A percentile compares a stretch with the other conserved stretches of the same genome.
phyloP scores from a whole-genome alignment of 73 alveolate species.

The Blepharisma japonicum region DNA sequence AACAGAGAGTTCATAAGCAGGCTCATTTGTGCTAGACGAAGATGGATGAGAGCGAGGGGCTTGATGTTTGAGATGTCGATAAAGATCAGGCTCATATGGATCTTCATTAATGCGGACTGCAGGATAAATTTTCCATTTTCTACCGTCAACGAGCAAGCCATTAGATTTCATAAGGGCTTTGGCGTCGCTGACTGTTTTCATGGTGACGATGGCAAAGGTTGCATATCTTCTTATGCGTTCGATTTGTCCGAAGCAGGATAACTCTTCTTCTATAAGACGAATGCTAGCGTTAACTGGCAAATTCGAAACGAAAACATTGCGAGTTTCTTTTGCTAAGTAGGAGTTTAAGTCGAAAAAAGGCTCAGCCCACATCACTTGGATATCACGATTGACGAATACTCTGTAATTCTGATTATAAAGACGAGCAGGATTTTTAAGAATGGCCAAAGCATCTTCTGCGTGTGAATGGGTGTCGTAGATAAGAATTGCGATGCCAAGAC shows the following conservation, averaged over 20 bases:
- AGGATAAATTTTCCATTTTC: conserved; percentile 4
- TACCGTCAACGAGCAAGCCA: conserved; percentile 1
- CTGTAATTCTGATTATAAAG: conserved; percentile 13
- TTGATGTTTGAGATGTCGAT: conserved; percentile 12
- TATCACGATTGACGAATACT: conserved; percentile 19
- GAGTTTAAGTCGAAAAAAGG: conserved; percentile 21
- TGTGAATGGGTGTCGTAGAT: not conserved
- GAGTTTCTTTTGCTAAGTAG: not conserved
- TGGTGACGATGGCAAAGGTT: not conserved
- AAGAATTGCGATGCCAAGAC: not conserved
- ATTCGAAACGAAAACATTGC: not conserved
- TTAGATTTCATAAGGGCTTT: conserved; percentile 10
- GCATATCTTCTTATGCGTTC: conserved; percentile 25
- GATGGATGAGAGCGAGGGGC: conserved; percentile 2
- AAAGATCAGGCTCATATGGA: conserved; percentile 18
- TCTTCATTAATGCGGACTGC: conserved; percentile 25
- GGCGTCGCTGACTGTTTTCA: conserved; percentile 1
- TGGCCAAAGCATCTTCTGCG: conserved; percentile 26
- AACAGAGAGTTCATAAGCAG: conserved; percentile 19
- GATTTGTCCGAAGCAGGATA: conserved; percentile 14
- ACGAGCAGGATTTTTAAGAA: conserved; percentile 2
- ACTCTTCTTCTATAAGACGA: conserved; percentile 15
- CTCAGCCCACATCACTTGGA: conserved; percentile 28
- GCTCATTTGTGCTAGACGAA: not conserved
- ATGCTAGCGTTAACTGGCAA: not conserved